phyloP scores from a whole-genome alignment of 768 basidiomycete genomes.

The Russula brevipes region DNA sequence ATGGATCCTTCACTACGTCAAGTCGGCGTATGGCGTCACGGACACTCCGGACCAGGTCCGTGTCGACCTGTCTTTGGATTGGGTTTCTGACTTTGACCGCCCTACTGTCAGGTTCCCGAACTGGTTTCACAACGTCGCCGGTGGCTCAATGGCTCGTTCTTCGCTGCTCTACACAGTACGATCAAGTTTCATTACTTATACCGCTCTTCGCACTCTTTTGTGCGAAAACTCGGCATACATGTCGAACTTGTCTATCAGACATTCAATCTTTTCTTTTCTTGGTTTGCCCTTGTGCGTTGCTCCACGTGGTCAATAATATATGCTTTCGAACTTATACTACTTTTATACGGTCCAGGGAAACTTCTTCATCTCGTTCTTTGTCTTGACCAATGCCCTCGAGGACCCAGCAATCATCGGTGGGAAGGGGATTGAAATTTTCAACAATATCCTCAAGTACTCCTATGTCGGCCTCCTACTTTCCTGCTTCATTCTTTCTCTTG shows the following conservation, averaged over 20 bases:
- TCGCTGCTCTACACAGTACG: conserved; percentile 88
- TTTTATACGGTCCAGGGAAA: conserved; percentile 51
- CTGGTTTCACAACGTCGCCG: conserved; percentile 91
- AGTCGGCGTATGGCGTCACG: conserved; percentile 86
- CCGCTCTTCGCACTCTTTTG: conserved; percentile 74
- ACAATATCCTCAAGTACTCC: conserved; percentile 75
- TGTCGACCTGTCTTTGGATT: conserved; percentile 1
- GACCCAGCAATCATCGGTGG: conserved; percentile 50
- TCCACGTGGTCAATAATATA: background rate
- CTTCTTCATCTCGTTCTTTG: conserved; percentile 84
- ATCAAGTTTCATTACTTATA: conserved; percentile 96
- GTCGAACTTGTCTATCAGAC: conserved; percentile 88
- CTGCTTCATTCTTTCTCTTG: conserved; percentile 84
- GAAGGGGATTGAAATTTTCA: conserved; percentile 62
- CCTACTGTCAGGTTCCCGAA: conserved; percentile 65
- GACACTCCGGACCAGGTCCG: conserved; percentile 87
- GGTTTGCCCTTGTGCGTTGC: conserved; percentile 70
- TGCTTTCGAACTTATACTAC: background rate
- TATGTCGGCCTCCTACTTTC: conserved; percentile 84
- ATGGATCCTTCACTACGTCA: conserved; percentile 96
- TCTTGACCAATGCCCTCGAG: conserved; percentile 72
- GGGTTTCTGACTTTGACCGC: background rate
- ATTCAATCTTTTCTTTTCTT: conserved; percentile 88
- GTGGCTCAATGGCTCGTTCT: conserved; percentile 98
- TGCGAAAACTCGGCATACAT: conserved; percentile 91